phyloP scores from a whole-genome alignment of 2,329 filamentous ascomycete genomes.

The Corynespora cassiicola region DNA sequence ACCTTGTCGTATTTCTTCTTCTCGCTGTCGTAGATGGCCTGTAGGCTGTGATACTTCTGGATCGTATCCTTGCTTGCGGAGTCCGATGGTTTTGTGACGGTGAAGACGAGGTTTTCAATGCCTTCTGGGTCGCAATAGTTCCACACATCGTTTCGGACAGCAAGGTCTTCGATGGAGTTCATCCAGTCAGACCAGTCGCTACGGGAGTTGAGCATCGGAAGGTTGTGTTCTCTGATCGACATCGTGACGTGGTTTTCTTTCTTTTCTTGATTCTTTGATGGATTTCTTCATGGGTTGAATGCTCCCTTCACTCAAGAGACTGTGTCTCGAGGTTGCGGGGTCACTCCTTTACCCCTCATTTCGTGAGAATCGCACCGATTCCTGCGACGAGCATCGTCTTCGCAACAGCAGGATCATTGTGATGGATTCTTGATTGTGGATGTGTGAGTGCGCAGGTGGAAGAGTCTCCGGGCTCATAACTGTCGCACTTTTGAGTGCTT shows the following conservation, averaged over 20 bases:
- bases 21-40: conserved; percentile 6
- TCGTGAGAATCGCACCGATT: too few relatives aligned
- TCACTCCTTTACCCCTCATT: too few relatives aligned
- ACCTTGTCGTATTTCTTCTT: conserved; percentile 8
- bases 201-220: conserved; percentile 9
- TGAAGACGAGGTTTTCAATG: conserved; percentile 13
- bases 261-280: not conserved
- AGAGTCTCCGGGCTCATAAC: conserved; percentile 2
- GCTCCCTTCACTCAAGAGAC: too few relatives aligned
- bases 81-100: conserved; percentile 8
- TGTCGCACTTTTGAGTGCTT: too few relatives aligned
- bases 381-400: too few relatives aligned
- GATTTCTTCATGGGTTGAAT: not conserved
- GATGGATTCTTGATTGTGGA: not conserved
- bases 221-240: conserved; percentile 5
- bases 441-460: not conserved
- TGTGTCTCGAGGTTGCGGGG: too few relatives aligned
- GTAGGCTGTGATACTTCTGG: conserved; percentile 12
- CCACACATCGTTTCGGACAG: conserved; percentile 11
- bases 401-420: not conserved
- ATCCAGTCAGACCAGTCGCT: conserved; percentile 12
- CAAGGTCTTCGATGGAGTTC: conserved; percentile 14
- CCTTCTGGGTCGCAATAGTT: conserved; percentile 13
- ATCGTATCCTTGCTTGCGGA: conserved; percentile 14
- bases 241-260: too few relatives aligned